Base-by-base conservation (phyloP, 148 eudicot species). In the Linanthus parryae region DNA sequence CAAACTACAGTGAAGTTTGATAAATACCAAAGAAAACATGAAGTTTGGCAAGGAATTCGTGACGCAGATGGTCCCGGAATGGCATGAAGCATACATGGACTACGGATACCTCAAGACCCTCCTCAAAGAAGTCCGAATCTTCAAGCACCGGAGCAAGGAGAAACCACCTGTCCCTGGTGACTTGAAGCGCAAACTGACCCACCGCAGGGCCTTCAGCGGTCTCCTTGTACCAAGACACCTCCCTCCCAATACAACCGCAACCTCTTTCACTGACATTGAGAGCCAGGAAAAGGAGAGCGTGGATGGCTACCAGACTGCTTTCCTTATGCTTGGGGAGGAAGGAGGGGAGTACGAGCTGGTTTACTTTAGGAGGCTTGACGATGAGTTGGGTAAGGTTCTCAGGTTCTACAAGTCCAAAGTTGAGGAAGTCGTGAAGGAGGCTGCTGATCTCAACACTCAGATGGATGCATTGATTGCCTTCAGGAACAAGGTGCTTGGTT, bases 391-490 rank as follows among this genome's bases (percentile, higher is more conserved):
- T 24, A 74, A 69, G 30, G 79, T 74, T 1, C 17, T 55, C 0
- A 26, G 27, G 5, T 74, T 74, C 21, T 74, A 74, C 35, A 65
- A 46, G 61, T 13, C 5, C 1, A 74, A 69, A 21, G 74, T 69
- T 9, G 54, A 54, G 4, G 67, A 74, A 19, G 71, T 57, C 26
- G 47, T 57, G 44, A 22, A 26, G n/a, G 46, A 61, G 15, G 79
- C 79, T 1, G 68, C 47, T 20, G 27, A 52, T 52, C 27, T 69
- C 63, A 58, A 33, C 25, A 63, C 28, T 7, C 74, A 74, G 34
- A 74, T 69, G 79, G 61, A 74, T 65, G 79, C 71, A 9, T 52
- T 74, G 35, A 65, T 74, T 59, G 74, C 74, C 57, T 40, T 74
- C 5, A 14, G 79, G 54, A 39, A 64, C 10, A 64, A 22, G 15